A percentile compares a stretch with the other conserved stretches of the same genome.
These are phyloP conservation scores for Beta corolliflora DNA, from an alignment of 179 eudicot species.

Conservation along the genomic window DNA sequence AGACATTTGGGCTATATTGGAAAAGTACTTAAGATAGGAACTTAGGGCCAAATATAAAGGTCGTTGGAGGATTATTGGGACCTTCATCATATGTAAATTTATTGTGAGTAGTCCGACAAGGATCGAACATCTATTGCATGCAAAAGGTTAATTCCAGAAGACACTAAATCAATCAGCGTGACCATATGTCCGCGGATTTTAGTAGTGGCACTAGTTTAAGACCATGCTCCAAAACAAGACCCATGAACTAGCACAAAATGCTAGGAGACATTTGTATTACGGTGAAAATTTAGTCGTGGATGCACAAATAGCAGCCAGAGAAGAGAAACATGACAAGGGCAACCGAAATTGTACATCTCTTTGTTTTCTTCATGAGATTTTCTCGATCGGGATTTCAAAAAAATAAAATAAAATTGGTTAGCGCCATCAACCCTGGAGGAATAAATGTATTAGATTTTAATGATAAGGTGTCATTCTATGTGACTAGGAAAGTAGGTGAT, in stretches of 20 bases:
- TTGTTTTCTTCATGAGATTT: background rate
- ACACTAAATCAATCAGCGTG: conserved; percentile 26
- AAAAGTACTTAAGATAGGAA: conserved; percentile 20
- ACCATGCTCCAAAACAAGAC: conserved; percentile 40
- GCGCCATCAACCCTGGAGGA: background rate
- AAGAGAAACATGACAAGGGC: conserved; percentile 4
- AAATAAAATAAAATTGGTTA: background rate
- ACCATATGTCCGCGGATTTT: conserved; percentile 28
- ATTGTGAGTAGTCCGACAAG: conserved; percentile 28
- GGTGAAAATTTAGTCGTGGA: background rate
- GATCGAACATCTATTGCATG: conserved; percentile 10
- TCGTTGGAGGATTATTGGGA: conserved; percentile 22
- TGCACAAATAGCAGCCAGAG: background rate
- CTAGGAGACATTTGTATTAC: background rate
- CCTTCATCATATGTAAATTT: conserved; percentile 14
- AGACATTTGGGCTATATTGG: conserved; percentile 15
- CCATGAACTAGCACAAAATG: conserved; percentile 37
- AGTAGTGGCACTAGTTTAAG: conserved; percentile 27
- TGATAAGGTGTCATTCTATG: background rate
- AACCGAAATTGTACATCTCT: background rate
- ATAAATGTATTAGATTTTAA: background rate
- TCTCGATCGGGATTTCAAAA: background rate
- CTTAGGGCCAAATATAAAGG: conserved; percentile 21
- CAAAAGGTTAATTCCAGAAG: conserved; percentile 30
- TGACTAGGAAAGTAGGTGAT: conserved; percentile 2